Conservation (phyloP, 2,329 filamentous ascomycete species). For the Scytalidium sp. region DNA sequence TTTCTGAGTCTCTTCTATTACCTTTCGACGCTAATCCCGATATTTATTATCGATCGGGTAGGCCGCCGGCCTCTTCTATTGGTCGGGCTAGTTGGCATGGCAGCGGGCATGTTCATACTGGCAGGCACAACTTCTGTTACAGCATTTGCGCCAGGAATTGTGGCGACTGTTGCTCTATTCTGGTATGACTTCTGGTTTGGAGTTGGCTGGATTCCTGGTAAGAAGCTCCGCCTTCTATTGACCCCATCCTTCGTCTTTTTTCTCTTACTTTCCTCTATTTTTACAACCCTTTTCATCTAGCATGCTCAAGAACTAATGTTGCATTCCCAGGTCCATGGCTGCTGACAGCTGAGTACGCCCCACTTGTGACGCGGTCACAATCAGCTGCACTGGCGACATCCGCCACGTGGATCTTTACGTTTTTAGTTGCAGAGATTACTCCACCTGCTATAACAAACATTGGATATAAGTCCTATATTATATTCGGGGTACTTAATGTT, state of each 20-base stretch:
- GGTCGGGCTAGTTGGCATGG: not conserved
- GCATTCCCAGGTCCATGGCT: not conserved
- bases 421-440: conserved; percentile 18
- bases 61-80: conserved; percentile 1
- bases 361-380: not conserved
- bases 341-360: not conserved
- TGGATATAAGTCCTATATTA: conserved; percentile 31
- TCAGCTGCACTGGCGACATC: not conserved
- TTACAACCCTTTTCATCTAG: too few species aligned
- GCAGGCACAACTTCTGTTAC: conserved; percentile 2
- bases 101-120: conserved; percentile 2
- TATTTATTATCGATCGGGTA: not conserved
- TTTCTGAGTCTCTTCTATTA: conserved; percentile 21
- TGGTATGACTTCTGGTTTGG: conserved; percentile 58
- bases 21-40: not conserved
- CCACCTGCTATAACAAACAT: conserved; percentile 30
- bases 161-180: conserved; percentile 47
- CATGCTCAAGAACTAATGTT: not conserved
- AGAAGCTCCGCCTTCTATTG: not conserved
- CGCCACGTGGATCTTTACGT: not conserved
- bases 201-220: conserved; percentile 39
- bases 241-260: not conserved
- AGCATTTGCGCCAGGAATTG: not conserved
- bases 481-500: conserved; percentile 22
- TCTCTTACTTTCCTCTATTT: too few species aligned